A percentile compares a stretch with the other conserved stretches of the same genome.
These are phyloP conservation scores for Fusarium staphyleae DNA, from an alignment of 2,329 filamentous ascomycete species.

Conservation along the genomic window DNA sequence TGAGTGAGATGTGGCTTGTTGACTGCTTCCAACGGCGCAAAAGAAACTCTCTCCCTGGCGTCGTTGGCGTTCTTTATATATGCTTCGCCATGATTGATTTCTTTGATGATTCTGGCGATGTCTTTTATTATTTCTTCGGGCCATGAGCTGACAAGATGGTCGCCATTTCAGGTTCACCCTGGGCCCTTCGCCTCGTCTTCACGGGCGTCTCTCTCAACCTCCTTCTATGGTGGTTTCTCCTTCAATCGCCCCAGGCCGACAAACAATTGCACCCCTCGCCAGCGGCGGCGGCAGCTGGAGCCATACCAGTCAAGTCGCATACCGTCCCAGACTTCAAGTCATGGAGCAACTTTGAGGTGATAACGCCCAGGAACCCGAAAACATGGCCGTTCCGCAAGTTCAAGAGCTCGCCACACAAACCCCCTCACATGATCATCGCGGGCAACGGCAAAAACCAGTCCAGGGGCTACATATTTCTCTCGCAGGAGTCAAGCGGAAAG, in stretches of 20 bases:
- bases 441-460: slow-evolving; percentile 29
- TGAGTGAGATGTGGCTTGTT: slow-evolving; percentile 1
- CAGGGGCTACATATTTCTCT: slow-evolving; percentile 41
- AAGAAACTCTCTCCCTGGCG: slow-evolving; percentile 24
- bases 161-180: slow-evolving; percentile 24
- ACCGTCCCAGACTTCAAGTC: slow-evolving; percentile 21
- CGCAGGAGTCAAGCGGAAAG: slow-evolving; percentile 17
- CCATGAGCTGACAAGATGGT: slow-evolving; percentile 16
- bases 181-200: slow-evolving; percentile 20
- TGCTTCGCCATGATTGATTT: not conserved
- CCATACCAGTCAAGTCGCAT: slow-evolving; percentile 1
- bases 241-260: not conserved
- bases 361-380: slow-evolving; percentile 13
- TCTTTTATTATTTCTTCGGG: not conserved
- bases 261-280: not conserved
- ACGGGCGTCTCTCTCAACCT: slow-evolving; percentile 12
- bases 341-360: slow-evolving; percentile 31
- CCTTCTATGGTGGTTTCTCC: slow-evolving; percentile 20
- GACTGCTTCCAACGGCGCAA: not conserved
- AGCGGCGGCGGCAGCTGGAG: not conserved
- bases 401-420: slow-evolving; percentile 36
- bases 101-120: slow-evolving; percentile 1
- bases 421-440: slow-evolving; percentile 31
- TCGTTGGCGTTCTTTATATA: slow-evolving; percentile 18
- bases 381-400: slow-evolving; percentile 34